Evolutionary conservation across 306 rosid species (phyloP), one percentile per base, ranked within the genome.

Genomic region (Herpetospermum pedunculosum): DNA sequence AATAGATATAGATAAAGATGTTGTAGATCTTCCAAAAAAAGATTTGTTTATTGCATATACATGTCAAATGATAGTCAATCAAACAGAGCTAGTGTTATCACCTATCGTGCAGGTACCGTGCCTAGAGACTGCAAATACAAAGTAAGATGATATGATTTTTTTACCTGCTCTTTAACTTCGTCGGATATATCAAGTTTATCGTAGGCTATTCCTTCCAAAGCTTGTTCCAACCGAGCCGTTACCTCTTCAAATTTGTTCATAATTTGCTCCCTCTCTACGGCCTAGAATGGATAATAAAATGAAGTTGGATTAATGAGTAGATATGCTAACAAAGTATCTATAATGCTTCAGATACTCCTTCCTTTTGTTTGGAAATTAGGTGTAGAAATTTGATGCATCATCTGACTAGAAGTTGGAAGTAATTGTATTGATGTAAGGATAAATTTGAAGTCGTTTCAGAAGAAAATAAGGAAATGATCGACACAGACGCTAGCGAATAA

Each of bases 111-210:
- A 2, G 32, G 43, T 70, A 46, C 4, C 18, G 37, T 26, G 41
- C 15, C 38, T 28, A 46, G 41, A 46, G 55, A 68, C 28, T 44
- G 38, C 40, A 69, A 76, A 13, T 41, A 65, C 30, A 74, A 41
- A 19, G 25, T 67, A 19, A 25, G 49, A 63, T 70, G 28, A 65
- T n/a, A 70, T 43, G 60, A 75, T 68, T 35, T 62, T 35, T 71
- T 75, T 87, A 95, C 99, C 93, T 95, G 99, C 82, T 95, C 99
- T 75, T 88, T 91, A 78, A 95, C 96, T 89, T 95, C 99, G 83
- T 95, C 99, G 8, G 99, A 95, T 68, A 92, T 88, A 77, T 91
- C 99, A 74, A 95, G 89, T 52, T 84, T 82, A 68, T 88, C 96
- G 26, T 78, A 87, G 75, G 99, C 79, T 80, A 91, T 88, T 41